Base-by-base conservation (phyloP, 495 filamentous ascomycete species). In the Xylaria nigripes region DNA sequence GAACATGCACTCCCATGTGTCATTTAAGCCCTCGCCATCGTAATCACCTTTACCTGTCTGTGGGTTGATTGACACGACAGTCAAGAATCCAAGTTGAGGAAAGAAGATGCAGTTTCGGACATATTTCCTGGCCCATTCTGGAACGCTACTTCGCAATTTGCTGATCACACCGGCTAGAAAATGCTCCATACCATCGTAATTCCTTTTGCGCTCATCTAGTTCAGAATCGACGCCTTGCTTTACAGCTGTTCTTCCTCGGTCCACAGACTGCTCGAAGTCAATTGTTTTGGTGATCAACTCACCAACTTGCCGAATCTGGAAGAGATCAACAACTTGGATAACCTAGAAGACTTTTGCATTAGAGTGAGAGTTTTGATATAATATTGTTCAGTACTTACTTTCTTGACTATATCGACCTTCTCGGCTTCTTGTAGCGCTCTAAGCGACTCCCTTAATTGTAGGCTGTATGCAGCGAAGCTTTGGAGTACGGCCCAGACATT, bases 41-140 rank as follows among this genome's bases (percentile, higher is more conserved):
- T 86, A 97, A 0, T 81, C 72, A 0, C 83, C 80, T 48, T 76
- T 70, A 0, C 85, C 84, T 7, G 78, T 81, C 6, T 74, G 65
- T 16, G 75, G 70, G 60, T 90, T 81, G 10, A 86, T 67, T 0
- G 79, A 77, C 21, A 96, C 83, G 0, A 85, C 83, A 22, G 90
- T 86, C 16, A 96, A 79, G 68, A 95, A 98, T 2, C 93, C 94
- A 13, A 96, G 78, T 62, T 95, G 89, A 9, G 90, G 90, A 59
- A 96, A 89, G 66, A 91, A 91, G 19, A 94, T 86, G 46, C 69
- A 96, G 59, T 64, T 83, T 70, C 52, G 83, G 64, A 69, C 77
- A 70, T 64, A 86, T 60, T 58, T 72, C 60, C 54, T 53, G 3
- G 73, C 75, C 68, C 70, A 75, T 59, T 72, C 71, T 0, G 93